Base-by-base conservation (phyloP, 345 rosid species). In the Brassica cretica region DNA sequence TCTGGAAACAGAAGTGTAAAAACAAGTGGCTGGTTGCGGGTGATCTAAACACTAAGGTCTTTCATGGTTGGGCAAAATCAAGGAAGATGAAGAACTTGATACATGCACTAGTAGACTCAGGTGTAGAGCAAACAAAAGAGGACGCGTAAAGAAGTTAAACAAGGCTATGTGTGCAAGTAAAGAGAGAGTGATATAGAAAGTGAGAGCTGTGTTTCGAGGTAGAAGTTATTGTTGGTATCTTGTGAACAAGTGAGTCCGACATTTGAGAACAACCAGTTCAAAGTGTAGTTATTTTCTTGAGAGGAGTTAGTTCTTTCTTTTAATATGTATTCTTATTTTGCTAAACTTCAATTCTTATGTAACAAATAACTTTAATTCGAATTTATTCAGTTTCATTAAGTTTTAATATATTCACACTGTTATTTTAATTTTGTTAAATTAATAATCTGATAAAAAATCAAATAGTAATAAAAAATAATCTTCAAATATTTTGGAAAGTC, bases 221-320 rank as follows among this genome's bases (percentile, higher is more conserved):
- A 39, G 46, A 30, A 61, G 35, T 61, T 27, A 61, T 27, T 61
- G 67, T 3, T 63, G 44, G 66, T n/a, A 63, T 63, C 24, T 32
- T 63, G 44, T 63, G 19, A 63, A 64, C 68, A 32, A 32, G 21
- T 64, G 68, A 64, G 68, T 8, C 68, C 1, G 68, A n/a, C 68
- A 32, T 21, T 64, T 64, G 68, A 64, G 24, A 32, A 63, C 21
- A n/a, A 15, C 68, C 68, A 8, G 46, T 64, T 32, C 68, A 64
- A 64, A 64, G 44, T 64, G 46, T 64, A 64, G 18, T 32, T 64
- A 10, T 11, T 33, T 64, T 64, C 12, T 16, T 64, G 7, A 15
- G 25, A 15, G 46, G 14, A 15, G 16, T 32, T 39, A 39, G n/a
- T 35, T 35, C 5, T 44, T 11, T 11, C 12, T 10, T 44, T 44